Evolutionary conservation across 768 basidiomycete genomes (phyloP).

Genomic region (Kondoa malvinella): DNA sequence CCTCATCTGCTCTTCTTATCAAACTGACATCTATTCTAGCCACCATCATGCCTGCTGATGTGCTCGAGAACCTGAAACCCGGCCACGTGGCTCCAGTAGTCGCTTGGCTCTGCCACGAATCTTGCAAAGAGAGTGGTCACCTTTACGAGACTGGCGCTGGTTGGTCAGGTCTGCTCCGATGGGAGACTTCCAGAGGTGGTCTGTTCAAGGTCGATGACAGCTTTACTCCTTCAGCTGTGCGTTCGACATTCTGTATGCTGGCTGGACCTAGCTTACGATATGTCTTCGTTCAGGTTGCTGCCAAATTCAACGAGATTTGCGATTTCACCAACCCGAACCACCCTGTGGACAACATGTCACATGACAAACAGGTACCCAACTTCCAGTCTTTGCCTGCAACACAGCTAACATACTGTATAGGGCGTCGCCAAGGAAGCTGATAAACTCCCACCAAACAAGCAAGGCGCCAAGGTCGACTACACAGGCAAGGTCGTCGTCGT

Average conservation of each 20-base stretch:
- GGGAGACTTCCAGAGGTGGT: constrained; percentile 74
- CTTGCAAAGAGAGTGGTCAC: constrained; percentile 47
- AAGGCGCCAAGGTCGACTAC: constrained; percentile 56
- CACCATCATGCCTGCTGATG: constrained; percentile 67
- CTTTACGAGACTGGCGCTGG: constrained; percentile 90
- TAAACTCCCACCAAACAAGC: constrained; percentile 48
- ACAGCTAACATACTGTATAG: constrained; percentile 19
- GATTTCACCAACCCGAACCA: constrained; percentile 59
- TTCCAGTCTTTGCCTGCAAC: not conserved
- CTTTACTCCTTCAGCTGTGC: constrained; percentile 85
- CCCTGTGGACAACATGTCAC: constrained; percentile 48
- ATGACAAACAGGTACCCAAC: constrained; percentile 41
- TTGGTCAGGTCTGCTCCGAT: constrained; percentile 75
- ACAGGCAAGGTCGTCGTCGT: constrained; percentile 81
- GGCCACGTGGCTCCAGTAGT: constrained; percentile 87
- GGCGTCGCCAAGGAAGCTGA: constrained; percentile 49
- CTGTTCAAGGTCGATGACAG: constrained; percentile 75
- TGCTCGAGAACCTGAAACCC: constrained; percentile 55
- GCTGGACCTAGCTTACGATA: not conserved
- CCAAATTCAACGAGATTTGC: constrained; percentile 61
- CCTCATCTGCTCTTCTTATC: no score
- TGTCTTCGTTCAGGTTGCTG: constrained; percentile 45
- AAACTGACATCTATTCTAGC: not conserved
- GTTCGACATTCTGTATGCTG: constrained; percentile 17
- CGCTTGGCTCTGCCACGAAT: constrained; percentile 46